Evolutionary conservation across 2,329 filamentous ascomycete species (phyloP), one percentile per base, ranked within the genome.

Genomic region (Colletotrichum godetiae): DNA sequence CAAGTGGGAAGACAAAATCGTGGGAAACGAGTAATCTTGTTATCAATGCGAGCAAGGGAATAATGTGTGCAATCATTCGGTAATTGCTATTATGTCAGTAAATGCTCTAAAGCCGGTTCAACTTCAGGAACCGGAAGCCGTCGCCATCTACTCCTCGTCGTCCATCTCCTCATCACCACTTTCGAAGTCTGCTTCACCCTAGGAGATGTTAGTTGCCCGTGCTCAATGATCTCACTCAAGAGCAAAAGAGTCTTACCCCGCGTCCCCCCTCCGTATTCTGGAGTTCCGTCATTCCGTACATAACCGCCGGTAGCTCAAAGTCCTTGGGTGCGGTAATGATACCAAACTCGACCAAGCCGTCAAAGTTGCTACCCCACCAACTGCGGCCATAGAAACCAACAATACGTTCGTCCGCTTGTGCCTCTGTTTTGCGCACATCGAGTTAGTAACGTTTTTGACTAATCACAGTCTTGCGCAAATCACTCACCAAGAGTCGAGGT

Each of bases 311-410:
- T 13, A 87, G 74, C 7, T 82, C 81, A 3, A 83, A 77, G 46
- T 78, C 79, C 67, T 78, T 82, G 0, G 84, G 83, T 5, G 82
- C 84, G 1, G 84, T 88, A 24, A 88, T 80, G 62, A 88, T 87
- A 5, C 86, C 86, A 77, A 88, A 88, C 74, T 87, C 82, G 66
- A 74, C 78, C 75, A 78, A 80, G 49, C 76, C 76, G 1, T 74
- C 77, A 12, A 75, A 76, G 5, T 33, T 15, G 8, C 13, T 8
- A 0, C 67, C 67, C 71, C 67, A 67, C 61, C 76, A 75, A 68
- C 82, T 86, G 61, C 76, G 78, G 2, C 86, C 86, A 70, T 79
- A 87, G 74, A 88, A 88, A 0, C 86, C 86, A 10, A 88, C 79
- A 57, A 88, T 84, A 13, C 79, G 79, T 63, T 88, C 82, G 31